A percentile compares a stretch with the other conserved stretches of the same genome.
These are phyloP conservation scores for Leishmania amazonensis DNA, from an alignment of 208 protist species.

Conservation along the genomic window DNA sequence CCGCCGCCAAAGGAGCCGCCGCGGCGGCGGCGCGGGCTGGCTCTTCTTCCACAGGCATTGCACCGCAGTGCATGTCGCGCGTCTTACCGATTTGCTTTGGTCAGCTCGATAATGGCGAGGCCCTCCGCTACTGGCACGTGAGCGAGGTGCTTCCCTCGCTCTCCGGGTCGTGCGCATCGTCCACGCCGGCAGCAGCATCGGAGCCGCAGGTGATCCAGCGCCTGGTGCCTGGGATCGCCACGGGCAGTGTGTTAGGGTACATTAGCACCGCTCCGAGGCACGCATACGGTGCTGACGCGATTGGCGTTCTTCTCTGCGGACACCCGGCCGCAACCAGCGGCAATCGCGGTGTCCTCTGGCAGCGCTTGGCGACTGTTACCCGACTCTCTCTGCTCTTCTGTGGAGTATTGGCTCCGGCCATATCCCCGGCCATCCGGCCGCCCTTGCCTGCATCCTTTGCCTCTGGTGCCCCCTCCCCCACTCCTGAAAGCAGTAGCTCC, in stretches of 20 bases:
- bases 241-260: slow-evolving; percentile 28
- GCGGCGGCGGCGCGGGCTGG: neutral
- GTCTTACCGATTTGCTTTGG: slow-evolving; percentile 63
- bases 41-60: neutral
- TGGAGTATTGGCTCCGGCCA: slow-evolving; percentile 21
- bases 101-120: slow-evolving; percentile 56
- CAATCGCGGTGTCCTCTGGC: slow-evolving; percentile 7
- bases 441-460: neutral
- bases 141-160: slow-evolving; percentile 45
- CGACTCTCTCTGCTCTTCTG: slow-evolving; percentile 21
- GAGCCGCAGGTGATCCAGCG: slow-evolving; percentile 31
- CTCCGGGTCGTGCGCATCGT: slow-evolving; percentile 24
- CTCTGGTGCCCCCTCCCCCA: neutral
- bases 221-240: slow-evolving; percentile 6
- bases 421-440: slow-evolving; percentile 6
- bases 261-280: slow-evolving; percentile 9
- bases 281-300: slow-evolving; percentile 17
- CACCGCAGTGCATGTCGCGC: slow-evolving; percentile 3
- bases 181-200: slow-evolving; percentile 3
- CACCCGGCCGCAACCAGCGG: neutral
- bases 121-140: slow-evolving; percentile 59
- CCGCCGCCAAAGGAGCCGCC: neutral
- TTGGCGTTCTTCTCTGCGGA: slow-evolving; percentile 7
- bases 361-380: slow-evolving; percentile 9
- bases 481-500: neutral